phyloP scores from a whole-genome alignment of 2,329 filamentous ascomycete genomes.

The Curvularia sp. region DNA sequence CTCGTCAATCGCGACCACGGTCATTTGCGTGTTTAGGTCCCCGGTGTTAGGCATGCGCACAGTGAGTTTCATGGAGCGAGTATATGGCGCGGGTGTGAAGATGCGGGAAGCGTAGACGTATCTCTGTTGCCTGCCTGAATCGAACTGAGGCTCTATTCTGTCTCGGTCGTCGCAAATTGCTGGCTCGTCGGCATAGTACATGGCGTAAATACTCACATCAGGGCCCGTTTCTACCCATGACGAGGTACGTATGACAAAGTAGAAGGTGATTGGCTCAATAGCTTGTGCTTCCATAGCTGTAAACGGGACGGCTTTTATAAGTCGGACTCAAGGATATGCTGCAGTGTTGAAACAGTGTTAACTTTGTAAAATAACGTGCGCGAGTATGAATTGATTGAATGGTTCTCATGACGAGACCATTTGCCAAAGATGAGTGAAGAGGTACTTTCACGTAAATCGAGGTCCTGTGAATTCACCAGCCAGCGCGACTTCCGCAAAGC shows the following conservation, averaged over 20 bases:
- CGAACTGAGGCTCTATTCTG: not conserved
- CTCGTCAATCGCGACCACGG: not conserved
- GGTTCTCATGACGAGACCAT: not conserved
- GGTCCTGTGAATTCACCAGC: not conserved
- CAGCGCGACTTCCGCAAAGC: not conserved
- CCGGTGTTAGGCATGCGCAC: not conserved
- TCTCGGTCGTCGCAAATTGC: not conserved
- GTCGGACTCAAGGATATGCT: not conserved
- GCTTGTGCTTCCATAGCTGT: not conserved
- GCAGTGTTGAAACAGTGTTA: not conserved
- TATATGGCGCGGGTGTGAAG: slow-evolving; percentile 1
- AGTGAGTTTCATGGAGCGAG: slow-evolving; percentile 1
- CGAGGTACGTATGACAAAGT: not conserved
- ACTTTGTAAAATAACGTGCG: not conserved
- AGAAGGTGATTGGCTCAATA: not conserved
- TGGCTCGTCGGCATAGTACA: not conserved
- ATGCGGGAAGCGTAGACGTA: not conserved
- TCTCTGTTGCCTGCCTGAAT: not conserved
- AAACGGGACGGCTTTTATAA: not conserved
- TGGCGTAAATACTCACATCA: not conserved
- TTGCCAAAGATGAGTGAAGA: not conserved
- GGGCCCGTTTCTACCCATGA: not conserved
- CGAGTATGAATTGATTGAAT: not conserved
- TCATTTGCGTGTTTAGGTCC: not conserved
- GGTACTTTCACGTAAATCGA: not conserved